Evolutionary conservation across 768 basidiomycete species (phyloP).

Genomic region (Postia placenta): DNA sequence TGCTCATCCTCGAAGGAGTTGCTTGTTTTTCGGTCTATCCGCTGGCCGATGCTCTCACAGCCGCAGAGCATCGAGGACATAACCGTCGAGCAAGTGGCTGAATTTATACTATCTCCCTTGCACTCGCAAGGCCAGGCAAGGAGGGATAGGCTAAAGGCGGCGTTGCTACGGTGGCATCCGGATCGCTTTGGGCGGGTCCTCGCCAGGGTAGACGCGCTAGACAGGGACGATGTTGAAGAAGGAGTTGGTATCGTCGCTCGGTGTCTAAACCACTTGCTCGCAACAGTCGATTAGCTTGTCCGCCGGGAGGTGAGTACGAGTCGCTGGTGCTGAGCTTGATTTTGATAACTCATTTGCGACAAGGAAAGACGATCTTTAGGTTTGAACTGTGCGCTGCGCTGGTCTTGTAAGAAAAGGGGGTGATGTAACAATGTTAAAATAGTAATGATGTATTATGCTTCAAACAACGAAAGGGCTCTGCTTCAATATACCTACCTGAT

Average conservation of each 20-base stretch:
- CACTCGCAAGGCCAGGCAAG: constrained; percentile 54
- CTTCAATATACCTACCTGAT: too few species aligned
- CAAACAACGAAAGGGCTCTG: too few species aligned
- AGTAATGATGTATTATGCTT: too few species aligned
- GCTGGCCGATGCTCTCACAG: constrained; percentile 56
- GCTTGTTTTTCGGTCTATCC: constrained; percentile 56
- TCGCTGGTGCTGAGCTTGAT: too few species aligned
- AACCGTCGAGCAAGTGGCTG: constrained; percentile 43
- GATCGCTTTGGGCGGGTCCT: constrained; percentile 64
- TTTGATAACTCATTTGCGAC: too few species aligned
- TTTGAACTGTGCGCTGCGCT: too few species aligned
- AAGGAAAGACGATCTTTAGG: too few species aligned
- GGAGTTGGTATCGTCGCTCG: constrained; percentile 62
- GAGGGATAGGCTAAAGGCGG: constrained; percentile 61
- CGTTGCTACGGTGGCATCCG: constrained; percentile 76
- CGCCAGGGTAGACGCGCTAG: constrained; percentile 43
- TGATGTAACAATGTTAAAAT: too few species aligned
- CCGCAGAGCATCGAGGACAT: constrained; percentile 46
- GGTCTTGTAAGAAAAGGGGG: too few species aligned
- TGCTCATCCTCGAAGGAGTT: constrained; percentile 5
- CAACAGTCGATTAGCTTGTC: too few species aligned
- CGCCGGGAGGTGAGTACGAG: too few species aligned
- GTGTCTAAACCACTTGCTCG: constrained; percentile 61
- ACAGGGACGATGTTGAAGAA: constrained; percentile 49
- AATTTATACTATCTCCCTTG: constrained; percentile 57